Percentiles rank a stretch among this genome's conserved stretches.
Conservation (phyloP, 176 grass and related monocot species). For the Triticum timopheevii region DNA sequence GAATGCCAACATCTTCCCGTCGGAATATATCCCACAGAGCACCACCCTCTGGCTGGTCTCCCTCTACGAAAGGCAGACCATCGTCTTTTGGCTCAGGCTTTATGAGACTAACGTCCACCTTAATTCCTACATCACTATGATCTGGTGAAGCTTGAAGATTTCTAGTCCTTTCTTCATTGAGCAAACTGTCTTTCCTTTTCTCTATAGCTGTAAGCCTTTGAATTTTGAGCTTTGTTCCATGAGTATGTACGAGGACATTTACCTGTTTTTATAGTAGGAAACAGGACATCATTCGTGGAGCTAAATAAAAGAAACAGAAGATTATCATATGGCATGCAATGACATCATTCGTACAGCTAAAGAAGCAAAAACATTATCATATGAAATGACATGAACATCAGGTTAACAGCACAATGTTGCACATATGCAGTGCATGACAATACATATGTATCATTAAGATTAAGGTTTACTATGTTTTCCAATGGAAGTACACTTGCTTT, state of each 20-base stretch:
- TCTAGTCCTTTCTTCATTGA: neutral
- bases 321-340: neutral
- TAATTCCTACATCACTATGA: neutral
- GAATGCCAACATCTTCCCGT: constrained; percentile 69
- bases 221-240: constrained; percentile 44
- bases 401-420: neutral
- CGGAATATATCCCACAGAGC: constrained; percentile 90
- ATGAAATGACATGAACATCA: neutral
- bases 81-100: constrained; percentile 22
- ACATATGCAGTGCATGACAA: too few relatives aligned
- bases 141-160: neutral
- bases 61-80: neutral
- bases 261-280: constrained; percentile 45
- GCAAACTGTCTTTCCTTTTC: constrained; percentile 32
- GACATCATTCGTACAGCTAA: neutral
- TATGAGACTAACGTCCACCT: neutral
- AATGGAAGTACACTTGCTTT: neutral
- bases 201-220: constrained; percentile 31
- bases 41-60: constrained; percentile 47
- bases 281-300: neutral
- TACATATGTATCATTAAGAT: neutral
- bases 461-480: neutral
- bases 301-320: neutral
- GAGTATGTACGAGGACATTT: constrained; percentile 79
- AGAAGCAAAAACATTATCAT: neutral